A percentile compares a stretch with the other conserved stretches of the same genome.
Evolutionary conservation across 1,284 basidiomycete species (phyloP).

Genomic region (Puccinia sorghi): DNA sequence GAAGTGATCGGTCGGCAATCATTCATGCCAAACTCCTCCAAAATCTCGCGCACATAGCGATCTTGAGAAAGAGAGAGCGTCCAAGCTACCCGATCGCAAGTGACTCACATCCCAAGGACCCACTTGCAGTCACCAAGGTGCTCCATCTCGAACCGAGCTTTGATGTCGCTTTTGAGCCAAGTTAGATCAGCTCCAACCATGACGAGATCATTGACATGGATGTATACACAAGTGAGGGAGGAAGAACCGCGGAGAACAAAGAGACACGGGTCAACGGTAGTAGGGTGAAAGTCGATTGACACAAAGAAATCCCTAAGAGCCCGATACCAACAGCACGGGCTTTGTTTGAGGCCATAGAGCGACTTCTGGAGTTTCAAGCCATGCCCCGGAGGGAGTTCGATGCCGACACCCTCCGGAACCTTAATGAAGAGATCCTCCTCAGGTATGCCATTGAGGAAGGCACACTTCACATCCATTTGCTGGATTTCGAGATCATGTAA

Average conservation of each 20-base stretch:
- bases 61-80: conserved; percentile 18
- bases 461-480: conserved; percentile 25
- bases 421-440: conserved; percentile 20
- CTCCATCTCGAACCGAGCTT: not conserved
- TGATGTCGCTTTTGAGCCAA: conserved; percentile 9
- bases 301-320: not conserved
- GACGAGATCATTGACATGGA: conserved; percentile 26
- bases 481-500: not conserved
- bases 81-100: not conserved
- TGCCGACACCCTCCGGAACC: not conserved
- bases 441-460: conserved; percentile 21
- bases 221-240: not conserved
- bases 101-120: conserved; percentile 18
- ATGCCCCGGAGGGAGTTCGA: not conserved
- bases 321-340: conserved; percentile 11
- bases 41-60: not conserved
- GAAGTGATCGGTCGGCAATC: not conserved
- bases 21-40: conserved; percentile 20
- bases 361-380: not conserved
- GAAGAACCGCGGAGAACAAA: not conserved
- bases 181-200: conserved; percentile 3
- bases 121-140: conserved; percentile 1
- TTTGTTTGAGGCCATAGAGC: conserved; percentile 33
- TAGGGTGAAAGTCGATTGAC: not conserved
- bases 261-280: conserved; percentile 3